Conservation (phyloP, 1,284 basidiomycete species). For the Malassezia japonica region DNA sequence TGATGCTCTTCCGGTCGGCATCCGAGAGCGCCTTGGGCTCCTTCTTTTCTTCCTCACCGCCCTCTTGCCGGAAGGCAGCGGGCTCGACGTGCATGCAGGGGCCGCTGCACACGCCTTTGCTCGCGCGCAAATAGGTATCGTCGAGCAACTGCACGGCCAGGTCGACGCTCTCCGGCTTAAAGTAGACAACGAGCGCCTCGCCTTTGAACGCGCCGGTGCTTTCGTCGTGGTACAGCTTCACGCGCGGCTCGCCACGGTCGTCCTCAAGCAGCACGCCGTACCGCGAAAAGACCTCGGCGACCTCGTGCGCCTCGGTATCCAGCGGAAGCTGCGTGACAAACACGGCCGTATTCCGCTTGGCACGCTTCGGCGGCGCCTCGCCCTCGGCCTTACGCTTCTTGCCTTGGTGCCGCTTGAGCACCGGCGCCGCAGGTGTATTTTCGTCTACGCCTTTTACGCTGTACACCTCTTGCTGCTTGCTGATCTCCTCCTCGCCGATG, state of each 20-base stretch:
- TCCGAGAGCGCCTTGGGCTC: conserved; percentile 1
- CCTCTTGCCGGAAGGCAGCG: conserved; percentile 61
- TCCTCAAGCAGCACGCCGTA: conserved; percentile 89
- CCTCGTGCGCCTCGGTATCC: conserved; percentile 65
- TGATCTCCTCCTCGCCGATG: conserved; percentile 67
- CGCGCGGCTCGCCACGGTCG: conserved; percentile 70
- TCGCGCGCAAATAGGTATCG: conserved; percentile 81
- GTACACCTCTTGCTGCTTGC: conserved; percentile 83
- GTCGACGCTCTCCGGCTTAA: conserved; percentile 87
- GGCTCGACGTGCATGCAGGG: conserved; percentile 65
- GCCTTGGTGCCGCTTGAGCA: conserved; percentile 11
- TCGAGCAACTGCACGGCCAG: conserved; percentile 79
- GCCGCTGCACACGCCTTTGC: conserved; percentile 56
- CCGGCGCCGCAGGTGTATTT: conserved; percentile 42
- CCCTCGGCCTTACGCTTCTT: conserved; percentile 13
- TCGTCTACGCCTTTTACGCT: conserved; percentile 81
- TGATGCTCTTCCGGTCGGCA: conserved; percentile 17
- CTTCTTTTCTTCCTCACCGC: neutral
- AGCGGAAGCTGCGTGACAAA: conserved; percentile 76
- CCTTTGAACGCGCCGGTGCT: conserved; percentile 77
- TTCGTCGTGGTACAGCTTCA: conserved; percentile 78
- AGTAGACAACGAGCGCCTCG: conserved; percentile 90
- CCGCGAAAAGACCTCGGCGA: conserved; percentile 72
- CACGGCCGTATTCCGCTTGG: conserved; percentile 60
- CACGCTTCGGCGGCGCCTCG: conserved; percentile 9